Evolutionary conservation across 345 rosid genomes (phyloP).

Genomic region (Trapa incisa): DNA sequence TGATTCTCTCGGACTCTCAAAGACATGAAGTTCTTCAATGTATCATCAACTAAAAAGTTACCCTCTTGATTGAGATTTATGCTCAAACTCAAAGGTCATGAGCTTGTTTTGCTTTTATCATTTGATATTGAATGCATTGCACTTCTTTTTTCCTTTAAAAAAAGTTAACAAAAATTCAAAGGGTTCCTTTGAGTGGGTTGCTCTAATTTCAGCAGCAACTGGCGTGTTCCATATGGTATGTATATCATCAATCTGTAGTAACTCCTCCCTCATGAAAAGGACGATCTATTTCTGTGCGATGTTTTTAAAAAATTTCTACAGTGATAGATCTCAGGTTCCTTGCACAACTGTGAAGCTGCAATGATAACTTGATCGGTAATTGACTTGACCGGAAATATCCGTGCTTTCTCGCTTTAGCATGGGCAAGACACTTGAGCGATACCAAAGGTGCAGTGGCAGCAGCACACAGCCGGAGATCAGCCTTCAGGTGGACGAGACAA

Average conservation of each 20-base stretch:
- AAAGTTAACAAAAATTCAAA: too few relatives aligned
- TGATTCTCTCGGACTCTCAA: background rate
- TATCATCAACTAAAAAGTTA: too few relatives aligned
- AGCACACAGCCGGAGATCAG: constrained; percentile 22
- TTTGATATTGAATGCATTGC: background rate
- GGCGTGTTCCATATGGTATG: too few relatives aligned
- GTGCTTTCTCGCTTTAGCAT: constrained; percentile 18
- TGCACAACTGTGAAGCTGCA: background rate
- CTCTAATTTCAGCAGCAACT: too few relatives aligned
- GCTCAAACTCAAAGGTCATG: too few relatives aligned
- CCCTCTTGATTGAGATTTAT: too few relatives aligned
- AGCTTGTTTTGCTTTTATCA: background rate
- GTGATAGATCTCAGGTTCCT: background rate
- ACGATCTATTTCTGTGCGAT: too few relatives aligned
- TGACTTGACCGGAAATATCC: background rate
- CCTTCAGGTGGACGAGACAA: constrained; percentile 20
- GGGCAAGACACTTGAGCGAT: constrained; percentile 36
- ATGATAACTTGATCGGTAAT: background rate
- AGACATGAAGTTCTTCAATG: background rate
- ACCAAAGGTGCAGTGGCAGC: constrained; percentile 32
- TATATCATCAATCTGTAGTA: too few relatives aligned
- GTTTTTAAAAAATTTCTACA: too few relatives aligned
- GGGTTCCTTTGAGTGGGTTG: too few relatives aligned
- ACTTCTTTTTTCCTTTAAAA: background rate
- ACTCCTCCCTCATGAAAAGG: too few relatives aligned